Base-by-base conservation (phyloP, 305 asterid genomes). In the Fraxinus albicans region DNA sequence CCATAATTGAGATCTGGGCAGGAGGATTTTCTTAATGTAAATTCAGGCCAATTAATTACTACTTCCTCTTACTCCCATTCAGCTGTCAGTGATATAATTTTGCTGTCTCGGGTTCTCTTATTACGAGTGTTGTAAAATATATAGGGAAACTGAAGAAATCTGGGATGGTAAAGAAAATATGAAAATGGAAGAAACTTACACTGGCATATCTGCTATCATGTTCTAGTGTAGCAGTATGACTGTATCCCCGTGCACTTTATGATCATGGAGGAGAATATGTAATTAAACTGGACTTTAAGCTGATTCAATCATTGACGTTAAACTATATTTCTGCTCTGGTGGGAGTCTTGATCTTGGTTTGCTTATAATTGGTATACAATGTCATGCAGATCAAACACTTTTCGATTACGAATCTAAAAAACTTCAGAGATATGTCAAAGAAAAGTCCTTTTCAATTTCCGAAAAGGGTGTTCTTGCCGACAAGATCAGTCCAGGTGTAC, bases 371-470 rank as follows among this genome's bases (percentile, higher is more conserved):
- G 40, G 78, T 77, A 8, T 65, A 58, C 72, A 77, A 75, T 84
- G 21, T 44, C 77, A 23, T 90, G 90, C 79, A 94, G 99, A 94
- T 88, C 98, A 96, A 91, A 84, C 84, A 21, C 89, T 79, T 67
- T 92, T 92, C 0, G 95, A 96, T 87, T 91, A 88, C 83, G 95
- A 94, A 87, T 88, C 97, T 27, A 93, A 92, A 88, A 94, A 91
- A 87, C 94, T 96, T 42, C 99, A 93, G 85, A 96, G 98, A 90
- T 80, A 47, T 80, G 93, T 94, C 84, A 96, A 96, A 89, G 99
- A 96, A 86, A 90, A 91, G 87, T 87, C 98, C 72, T 88, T 94
- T 40, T 83, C 70, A 79, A 88, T 96, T 82, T 92, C 99, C 1
- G 97, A 92, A 77, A 88, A 82, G 89, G 97, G 97, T 79, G 95